These are phyloP conservation scores for Skeletonema costatum DNA, from an alignment of 108 stramenopile genomes.

Conservation along the genomic window DNA sequence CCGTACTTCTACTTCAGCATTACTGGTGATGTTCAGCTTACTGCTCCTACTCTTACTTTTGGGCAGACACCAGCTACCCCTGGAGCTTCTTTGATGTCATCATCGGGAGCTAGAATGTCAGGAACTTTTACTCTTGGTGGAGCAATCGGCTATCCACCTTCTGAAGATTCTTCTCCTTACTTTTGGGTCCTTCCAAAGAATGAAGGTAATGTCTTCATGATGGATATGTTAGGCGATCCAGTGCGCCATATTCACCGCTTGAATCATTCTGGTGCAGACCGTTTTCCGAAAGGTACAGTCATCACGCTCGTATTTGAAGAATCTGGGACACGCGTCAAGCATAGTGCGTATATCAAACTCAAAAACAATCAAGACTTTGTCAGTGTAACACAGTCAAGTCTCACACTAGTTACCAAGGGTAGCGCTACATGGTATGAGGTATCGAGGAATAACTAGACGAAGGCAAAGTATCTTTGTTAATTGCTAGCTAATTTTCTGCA, in stretches of 20 bases:
- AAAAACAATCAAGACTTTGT: slow-evolving; percentile 5
- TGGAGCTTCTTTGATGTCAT: slow-evolving; percentile 22
- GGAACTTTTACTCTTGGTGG: slow-evolving; percentile 19
- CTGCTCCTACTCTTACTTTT: slow-evolving; percentile 24
- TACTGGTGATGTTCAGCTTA: slow-evolving; percentile 30
- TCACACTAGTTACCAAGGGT: background rate
- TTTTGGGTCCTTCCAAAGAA: slow-evolving; percentile 21
- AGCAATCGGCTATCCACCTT: slow-evolving; percentile 3
- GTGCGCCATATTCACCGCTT: slow-evolving; percentile 7
- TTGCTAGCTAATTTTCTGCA: no score
- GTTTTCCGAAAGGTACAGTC: slow-evolving; percentile 16
- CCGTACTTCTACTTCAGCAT: slow-evolving; percentile 35
- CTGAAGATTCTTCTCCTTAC: background rate
- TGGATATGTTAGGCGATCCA: slow-evolving; percentile 22
- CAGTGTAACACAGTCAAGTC: background rate
- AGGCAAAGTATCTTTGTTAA: no score
- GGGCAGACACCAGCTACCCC: slow-evolving; percentile 27
- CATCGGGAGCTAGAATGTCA: slow-evolving; percentile 16
- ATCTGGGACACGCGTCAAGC: slow-evolving; percentile 15
- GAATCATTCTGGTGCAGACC: slow-evolving; percentile 11
- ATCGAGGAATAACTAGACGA: background rate
- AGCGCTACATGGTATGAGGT: background rate
- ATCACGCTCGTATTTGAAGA: slow-evolving; percentile 9
- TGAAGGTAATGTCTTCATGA: slow-evolving; percentile 11
- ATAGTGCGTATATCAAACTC: background rate